Evolutionary conservation across 2,329 filamentous ascomycete species (phyloP), one percentile per base, ranked within the genome.

Genomic region (Botrytis pseudocinerea): DNA sequence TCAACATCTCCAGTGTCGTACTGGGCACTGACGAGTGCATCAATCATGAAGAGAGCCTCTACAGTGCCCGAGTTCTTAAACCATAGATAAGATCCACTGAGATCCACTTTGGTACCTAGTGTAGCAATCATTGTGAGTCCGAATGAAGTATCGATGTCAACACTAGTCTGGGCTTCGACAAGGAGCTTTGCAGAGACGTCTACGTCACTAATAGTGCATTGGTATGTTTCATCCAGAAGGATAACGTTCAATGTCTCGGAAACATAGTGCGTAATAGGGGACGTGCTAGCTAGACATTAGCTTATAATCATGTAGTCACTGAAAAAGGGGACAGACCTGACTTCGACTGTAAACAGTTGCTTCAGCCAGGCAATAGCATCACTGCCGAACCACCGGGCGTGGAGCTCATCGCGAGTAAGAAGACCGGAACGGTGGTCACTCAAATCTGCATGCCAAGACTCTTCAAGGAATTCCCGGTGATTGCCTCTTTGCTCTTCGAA

Each of bases 341-440:
- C 32, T 32, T 32, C 32, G 32, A 32, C 32, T 32, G 32, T 32
- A 32, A 32, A 32, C 32, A 32, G 32, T 32, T 32, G 32, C 32
- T 32, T 32, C 32, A 51, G 46, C 46, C 46, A 51, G 22, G 22
- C 46, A 2, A 51, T 51, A 25, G 25, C 46, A 25, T 51, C 46
- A 25, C 46, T 51, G 10, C 68, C 68, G 35, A 70, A 70, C 68
- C 68, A 70, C 28, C 54, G 68, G 38, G 48, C 32, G 20, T 70
- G 51, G 5, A 70, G 20, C 44, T 70, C 68, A 28, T 32, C 35
- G 32, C 32, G 18, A 46, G 51, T 60, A 18, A 70, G 32, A 42
- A 14, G 28, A 16, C 68, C 68, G 25, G 22, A 20, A 4, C 62
- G 32, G 32, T 32, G 32, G 32, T 32, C 32, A 32, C 32, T 32